phyloP scores from a whole-genome alignment of 2,329 filamentous ascomycete genomes.

The Juglanconis sp. region DNA sequence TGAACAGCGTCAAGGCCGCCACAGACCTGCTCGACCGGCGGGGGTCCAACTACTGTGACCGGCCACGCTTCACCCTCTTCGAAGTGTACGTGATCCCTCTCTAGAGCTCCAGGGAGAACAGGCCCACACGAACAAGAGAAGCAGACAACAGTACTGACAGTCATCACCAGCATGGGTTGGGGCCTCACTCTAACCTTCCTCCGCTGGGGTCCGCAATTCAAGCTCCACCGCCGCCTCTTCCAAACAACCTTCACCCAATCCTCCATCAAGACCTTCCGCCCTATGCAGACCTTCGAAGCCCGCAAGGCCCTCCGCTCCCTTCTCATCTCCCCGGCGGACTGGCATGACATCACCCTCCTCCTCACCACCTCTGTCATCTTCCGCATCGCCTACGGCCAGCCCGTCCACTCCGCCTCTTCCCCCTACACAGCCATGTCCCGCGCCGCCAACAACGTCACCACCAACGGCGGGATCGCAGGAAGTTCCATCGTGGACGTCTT shows the following conservation, averaged over 20 bases:
- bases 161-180: constrained; percentile 35
- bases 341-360: constrained; percentile 23
- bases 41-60: constrained; percentile 33
- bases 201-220: constrained; percentile 35
- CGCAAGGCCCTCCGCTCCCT: constrained; percentile 26
- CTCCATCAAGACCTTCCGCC: constrained; percentile 28
- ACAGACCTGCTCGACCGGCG: constrained; percentile 35
- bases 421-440: constrained; percentile 24
- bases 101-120: too few relatives aligned
- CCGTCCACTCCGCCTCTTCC: constrained; percentile 20
- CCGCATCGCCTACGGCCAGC: constrained; percentile 25
- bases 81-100: constrained; percentile 24
- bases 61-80: constrained; percentile 36
- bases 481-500: constrained; percentile 46
- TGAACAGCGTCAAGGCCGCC: constrained; percentile 34
- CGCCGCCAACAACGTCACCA: constrained; percentile 24
- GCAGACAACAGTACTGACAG: neutral
- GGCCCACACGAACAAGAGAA: neutral
- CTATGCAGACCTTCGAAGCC: constrained; percentile 31
- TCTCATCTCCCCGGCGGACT: constrained; percentile 20
- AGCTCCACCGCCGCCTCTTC: constrained; percentile 37
- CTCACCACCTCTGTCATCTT: constrained; percentile 27
- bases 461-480: constrained; percentile 29
- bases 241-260: constrained; percentile 38
- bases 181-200: constrained; percentile 41